These are phyloP conservation scores for Colletotrichum liriopes DNA, from an alignment of 2,329 filamentous ascomycete genomes.

Conservation along the genomic window DNA sequence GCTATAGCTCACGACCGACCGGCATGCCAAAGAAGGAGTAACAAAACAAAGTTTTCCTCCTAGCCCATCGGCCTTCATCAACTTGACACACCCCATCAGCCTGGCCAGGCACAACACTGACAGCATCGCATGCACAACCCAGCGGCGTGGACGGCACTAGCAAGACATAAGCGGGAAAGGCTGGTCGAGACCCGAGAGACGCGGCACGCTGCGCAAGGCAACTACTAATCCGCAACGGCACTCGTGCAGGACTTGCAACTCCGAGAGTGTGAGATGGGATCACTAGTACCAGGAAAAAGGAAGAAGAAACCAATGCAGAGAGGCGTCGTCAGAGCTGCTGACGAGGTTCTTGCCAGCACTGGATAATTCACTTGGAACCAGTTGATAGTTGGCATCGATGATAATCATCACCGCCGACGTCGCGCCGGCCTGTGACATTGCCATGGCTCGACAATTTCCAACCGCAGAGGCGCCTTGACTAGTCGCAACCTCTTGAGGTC, in stretches of 20 bases:
- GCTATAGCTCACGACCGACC: neutral
- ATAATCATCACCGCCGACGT: neutral
- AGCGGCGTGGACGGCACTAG: slow-evolving; percentile 14
- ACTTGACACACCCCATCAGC: slow-evolving; percentile 35
- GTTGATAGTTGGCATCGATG: neutral
- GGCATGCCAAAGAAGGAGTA: slow-evolving; percentile 3
- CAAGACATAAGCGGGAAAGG: neutral
- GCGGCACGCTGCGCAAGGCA: neutral
- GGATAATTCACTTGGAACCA: neutral
- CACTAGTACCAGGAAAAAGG: neutral
- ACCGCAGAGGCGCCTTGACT: slow-evolving; percentile 12
- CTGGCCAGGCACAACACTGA: slow-evolving; percentile 22
- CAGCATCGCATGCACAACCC: slow-evolving; percentile 35
- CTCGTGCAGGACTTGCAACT: neutral
- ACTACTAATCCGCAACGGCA: neutral
- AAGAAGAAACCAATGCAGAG: neutral
- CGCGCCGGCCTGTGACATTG: slow-evolving; percentile 8
- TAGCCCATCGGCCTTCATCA: slow-evolving; percentile 8
- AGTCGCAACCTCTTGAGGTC: neutral
- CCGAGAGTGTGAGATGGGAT: no score
- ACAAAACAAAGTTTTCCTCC: slow-evolving; percentile 36
- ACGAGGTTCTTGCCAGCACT: neutral
- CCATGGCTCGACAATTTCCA: slow-evolving; percentile 6
- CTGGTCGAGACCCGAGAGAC: neutral
- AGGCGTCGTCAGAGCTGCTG: no score